Percentiles rank a stretch among this genome's conserved stretches.
phyloP scores from a whole-genome alignment of 2,329 filamentous ascomycete species.

The Stemphylium beticola region DNA sequence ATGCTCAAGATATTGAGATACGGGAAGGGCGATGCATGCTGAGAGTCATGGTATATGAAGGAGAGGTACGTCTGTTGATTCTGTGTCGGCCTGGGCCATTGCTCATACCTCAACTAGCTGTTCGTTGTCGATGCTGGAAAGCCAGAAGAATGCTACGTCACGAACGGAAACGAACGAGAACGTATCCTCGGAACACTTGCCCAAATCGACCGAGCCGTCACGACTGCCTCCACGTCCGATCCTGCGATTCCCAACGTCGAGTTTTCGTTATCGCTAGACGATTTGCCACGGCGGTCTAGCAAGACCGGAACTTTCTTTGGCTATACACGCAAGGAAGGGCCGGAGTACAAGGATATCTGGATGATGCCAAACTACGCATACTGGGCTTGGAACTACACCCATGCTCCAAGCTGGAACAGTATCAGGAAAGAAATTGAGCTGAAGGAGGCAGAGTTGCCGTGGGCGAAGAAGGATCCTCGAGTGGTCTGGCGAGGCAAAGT shows the following conservation, averaged over 20 bases:
- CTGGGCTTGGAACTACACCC: slow-evolving; percentile 46
- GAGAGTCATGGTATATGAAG: slow-evolving; percentile 37
- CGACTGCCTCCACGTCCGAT: slow-evolving; percentile 35
- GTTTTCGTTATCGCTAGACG: slow-evolving; percentile 42
- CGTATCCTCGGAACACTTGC: slow-evolving; percentile 44
- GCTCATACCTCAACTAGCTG: slow-evolving; percentile 27
- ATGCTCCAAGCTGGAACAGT: slow-evolving; percentile 45
- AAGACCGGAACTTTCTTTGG: slow-evolving; percentile 36
- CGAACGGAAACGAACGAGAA: slow-evolving; percentile 44
- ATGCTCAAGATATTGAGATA: slow-evolving; percentile 38
- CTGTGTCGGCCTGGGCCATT: background rate
- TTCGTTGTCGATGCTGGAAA: slow-evolving; percentile 41
- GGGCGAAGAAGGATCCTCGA: slow-evolving; percentile 39
- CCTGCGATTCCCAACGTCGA: slow-evolving; percentile 40
- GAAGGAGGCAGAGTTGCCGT: slow-evolving; percentile 30
- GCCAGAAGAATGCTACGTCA: slow-evolving; percentile 42
- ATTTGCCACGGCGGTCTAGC: slow-evolving; percentile 40
- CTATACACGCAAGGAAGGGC: slow-evolving; percentile 38
- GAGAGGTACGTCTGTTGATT: slow-evolving; percentile 31
- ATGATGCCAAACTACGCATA: slow-evolving; percentile 47
- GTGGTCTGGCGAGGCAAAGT: slow-evolving; percentile 44
- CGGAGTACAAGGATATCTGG: slow-evolving; percentile 41
- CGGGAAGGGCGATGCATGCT: slow-evolving; percentile 41
- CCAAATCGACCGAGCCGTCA: slow-evolving; percentile 40
- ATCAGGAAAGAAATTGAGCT: slow-evolving; percentile 37